These are phyloP conservation scores for Malassezia equina DNA, from an alignment of 1,284 basidiomycete species.

Conservation along the genomic window DNA sequence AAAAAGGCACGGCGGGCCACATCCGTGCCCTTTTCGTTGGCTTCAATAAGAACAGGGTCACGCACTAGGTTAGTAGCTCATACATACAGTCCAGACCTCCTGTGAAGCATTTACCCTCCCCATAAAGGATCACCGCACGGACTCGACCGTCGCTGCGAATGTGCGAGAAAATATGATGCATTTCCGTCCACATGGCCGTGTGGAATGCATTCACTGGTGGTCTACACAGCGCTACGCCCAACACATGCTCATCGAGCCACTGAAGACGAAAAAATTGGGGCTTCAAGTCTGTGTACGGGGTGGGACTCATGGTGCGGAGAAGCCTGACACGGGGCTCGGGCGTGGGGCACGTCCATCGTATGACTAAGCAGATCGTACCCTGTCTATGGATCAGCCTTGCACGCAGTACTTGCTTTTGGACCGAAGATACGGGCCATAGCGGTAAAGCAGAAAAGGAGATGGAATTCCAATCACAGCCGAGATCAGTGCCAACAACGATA, in stretches of 20 bases:
- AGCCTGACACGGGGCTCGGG: background rate
- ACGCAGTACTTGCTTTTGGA: slow-evolving; percentile 25
- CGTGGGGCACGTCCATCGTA: too few species aligned
- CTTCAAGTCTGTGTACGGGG: slow-evolving; percentile 20
- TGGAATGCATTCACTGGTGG: slow-evolving; percentile 42
- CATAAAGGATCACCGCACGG: slow-evolving; percentile 39
- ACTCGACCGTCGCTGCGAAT: slow-evolving; percentile 35
- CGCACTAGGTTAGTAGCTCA: slow-evolving; percentile 11
- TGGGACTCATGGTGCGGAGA: slow-evolving; percentile 18
- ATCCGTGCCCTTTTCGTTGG: slow-evolving; percentile 23
- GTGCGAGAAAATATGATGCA: slow-evolving; percentile 28
- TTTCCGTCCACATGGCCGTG: slow-evolving; percentile 38
- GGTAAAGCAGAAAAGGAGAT: slow-evolving; percentile 29
- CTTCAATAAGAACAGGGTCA: slow-evolving; percentile 15
- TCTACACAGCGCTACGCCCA: slow-evolving; percentile 36
- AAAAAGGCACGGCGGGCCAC: slow-evolving; percentile 33
- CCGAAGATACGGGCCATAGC: slow-evolving; percentile 28
- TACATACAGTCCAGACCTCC: slow-evolving; percentile 42
- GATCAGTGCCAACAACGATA: slow-evolving; percentile 40
- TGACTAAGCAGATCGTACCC: background rate
- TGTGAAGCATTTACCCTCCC: slow-evolving; percentile 42
- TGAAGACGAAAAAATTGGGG: slow-evolving; percentile 31
- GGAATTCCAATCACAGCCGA: slow-evolving; percentile 41
- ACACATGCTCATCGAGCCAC: slow-evolving; percentile 27
- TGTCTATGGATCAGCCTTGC: background rate